Evolutionary conservation across 345 rosid species (phyloP).

Genomic region (Populus ilicifolia): DNA sequence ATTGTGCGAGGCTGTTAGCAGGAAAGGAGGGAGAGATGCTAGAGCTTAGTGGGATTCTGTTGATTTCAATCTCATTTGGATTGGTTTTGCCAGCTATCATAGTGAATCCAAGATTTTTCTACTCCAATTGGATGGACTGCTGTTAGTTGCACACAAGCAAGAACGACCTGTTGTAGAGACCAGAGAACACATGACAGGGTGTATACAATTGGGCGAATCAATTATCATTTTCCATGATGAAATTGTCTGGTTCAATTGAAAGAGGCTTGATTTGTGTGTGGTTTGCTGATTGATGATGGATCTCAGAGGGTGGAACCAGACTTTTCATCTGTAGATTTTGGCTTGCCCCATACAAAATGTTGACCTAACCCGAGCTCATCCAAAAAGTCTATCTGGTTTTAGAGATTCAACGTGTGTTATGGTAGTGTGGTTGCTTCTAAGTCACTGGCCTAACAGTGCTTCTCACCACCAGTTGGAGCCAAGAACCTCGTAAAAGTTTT

Average conservation of each 20-base stretch:
- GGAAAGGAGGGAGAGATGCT: conserved; percentile 64
- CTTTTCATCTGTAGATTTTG: neutral
- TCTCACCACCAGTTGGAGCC: neutral
- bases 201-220: neutral
- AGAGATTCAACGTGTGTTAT: too few species aligned
- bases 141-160: conserved; percentile 1
- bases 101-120: conserved; percentile 3
- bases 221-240: neutral
- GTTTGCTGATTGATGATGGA: neutral
- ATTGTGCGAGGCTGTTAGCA: conserved; percentile 71
- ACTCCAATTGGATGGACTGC: neutral
- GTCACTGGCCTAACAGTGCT: neutral
- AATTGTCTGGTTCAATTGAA: neutral
- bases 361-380: neutral
- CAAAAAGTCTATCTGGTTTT: too few species aligned
- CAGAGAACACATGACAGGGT: neutral
- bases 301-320: neutral
- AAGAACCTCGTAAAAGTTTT: neutral
- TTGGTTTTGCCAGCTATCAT: neutral
- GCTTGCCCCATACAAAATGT: neutral
- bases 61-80: neutral
- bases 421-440: neutral
- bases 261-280: neutral
- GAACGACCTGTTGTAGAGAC: conserved; percentile 7
- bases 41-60: conserved; percentile 7